A percentile compares a stretch with the other conserved stretches of the same genome.
Conservation (phyloP, 805 yeast genomes). For the Zygosaccharomyces bailii region DNA sequence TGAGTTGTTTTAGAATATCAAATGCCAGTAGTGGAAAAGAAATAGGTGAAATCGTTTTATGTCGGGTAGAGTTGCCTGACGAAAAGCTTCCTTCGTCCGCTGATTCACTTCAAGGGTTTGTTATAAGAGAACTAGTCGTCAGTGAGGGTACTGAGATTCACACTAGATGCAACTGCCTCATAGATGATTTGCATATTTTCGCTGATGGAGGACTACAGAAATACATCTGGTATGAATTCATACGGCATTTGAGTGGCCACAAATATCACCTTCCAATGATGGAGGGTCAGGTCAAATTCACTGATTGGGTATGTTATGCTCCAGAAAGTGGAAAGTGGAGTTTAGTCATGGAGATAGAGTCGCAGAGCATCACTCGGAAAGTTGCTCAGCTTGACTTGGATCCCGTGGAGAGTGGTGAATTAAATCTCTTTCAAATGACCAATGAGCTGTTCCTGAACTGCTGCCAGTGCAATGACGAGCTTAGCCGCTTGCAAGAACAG, state of each 20-base stretch:
- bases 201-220: slow-evolving; percentile 5
- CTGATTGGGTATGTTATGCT: slow-evolving; percentile 21
- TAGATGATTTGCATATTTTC: slow-evolving; percentile 16
- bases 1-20: slow-evolving; percentile 22
- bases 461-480: slow-evolving; percentile 17
- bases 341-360: slow-evolving; percentile 21
- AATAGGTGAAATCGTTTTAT: slow-evolving; percentile 18
- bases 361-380: slow-evolving; percentile 21
- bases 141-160: slow-evolving; percentile 30
- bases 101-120: slow-evolving; percentile 8
- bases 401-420: slow-evolving; percentile 18
- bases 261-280: slow-evolving; percentile 9
- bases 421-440: slow-evolving; percentile 28
- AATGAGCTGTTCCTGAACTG: slow-evolving; percentile 15
- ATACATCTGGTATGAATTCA: slow-evolving; percentile 27
- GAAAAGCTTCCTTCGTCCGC: slow-evolving; percentile 7
- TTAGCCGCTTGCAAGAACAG: slow-evolving; percentile 1
- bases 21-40: slow-evolving; percentile 6
- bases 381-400: slow-evolving; percentile 22
- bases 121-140: slow-evolving; percentile 14
- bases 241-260: slow-evolving; percentile 23
- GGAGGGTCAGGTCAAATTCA: slow-evolving; percentile 11
- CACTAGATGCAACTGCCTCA: neutral
- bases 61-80: slow-evolving; percentile 12
- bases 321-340: slow-evolving; percentile 17